A percentile compares a stretch with the other conserved stretches of the same genome.
These are phyloP conservation scores for Gossypium gossypioides DNA, from an alignment of 441 rosid species.

Conservation along the genomic window DNA sequence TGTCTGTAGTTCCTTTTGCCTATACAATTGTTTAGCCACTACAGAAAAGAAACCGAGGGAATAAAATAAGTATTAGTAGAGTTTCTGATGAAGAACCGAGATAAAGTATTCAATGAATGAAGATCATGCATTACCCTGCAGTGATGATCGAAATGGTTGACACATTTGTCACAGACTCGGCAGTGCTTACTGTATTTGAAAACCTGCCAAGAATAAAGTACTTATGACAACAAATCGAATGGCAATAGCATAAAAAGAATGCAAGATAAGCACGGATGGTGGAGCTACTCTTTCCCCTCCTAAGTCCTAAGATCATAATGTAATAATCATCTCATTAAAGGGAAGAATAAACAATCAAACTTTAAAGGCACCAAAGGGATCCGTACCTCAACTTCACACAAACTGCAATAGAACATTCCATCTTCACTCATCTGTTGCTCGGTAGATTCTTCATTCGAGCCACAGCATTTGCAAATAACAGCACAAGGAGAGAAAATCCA, in stretches of 20 bases:
- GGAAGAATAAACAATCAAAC: not conserved
- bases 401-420: conserved; percentile 94
- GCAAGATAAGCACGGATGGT: too few species aligned
- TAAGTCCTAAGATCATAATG: not conserved
- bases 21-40: conserved; percentile 96
- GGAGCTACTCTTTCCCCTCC: not conserved
- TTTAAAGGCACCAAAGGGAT: not conserved
- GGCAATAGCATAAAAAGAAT: not conserved
- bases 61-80: conserved; percentile 8
- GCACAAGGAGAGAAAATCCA: conserved; percentile 62
- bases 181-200: conserved; percentile 97
- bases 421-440: conserved; percentile 78
- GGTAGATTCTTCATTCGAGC: conserved; percentile 52
- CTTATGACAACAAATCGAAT: not conserved
- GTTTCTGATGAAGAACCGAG: not conserved
- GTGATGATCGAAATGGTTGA: conserved; percentile 87
- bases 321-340: not conserved
- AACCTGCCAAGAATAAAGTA: conserved; percentile 40
- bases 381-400: conserved; percentile 89
- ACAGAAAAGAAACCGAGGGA: conserved; percentile 22
- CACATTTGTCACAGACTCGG: conserved; percentile 95
- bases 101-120: not conserved
- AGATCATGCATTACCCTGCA: conserved; percentile 62
- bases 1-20: conserved; percentile 77
- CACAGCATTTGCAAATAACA: conserved; percentile 43